These are phyloP conservation scores for Grosmannia penicillata DNA, from an alignment of 2,329 filamentous ascomycete species.

Conservation along the genomic window DNA sequence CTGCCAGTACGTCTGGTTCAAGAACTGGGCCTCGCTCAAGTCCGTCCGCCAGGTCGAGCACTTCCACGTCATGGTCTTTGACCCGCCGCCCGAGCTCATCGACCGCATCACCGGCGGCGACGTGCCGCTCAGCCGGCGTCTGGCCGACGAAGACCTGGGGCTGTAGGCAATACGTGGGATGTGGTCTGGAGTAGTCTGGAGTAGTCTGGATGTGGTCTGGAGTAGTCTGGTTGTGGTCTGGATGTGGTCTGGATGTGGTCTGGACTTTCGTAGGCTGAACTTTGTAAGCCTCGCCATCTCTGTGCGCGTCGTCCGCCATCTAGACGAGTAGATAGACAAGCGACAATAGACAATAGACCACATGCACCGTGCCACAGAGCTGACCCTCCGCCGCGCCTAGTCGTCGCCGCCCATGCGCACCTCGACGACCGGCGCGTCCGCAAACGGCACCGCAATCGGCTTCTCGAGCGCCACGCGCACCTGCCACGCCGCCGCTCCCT, in stretches of 20 bases:
- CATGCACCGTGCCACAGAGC: too few species aligned
- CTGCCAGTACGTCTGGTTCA: constrained; percentile 55
- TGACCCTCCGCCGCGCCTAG: too few species aligned
- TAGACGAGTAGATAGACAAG: too few species aligned
- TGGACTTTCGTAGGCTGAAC: too few species aligned
- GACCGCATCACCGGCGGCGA: constrained; percentile 59
- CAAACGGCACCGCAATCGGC: constrained; percentile 57
- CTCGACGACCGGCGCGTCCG: constrained; percentile 57
- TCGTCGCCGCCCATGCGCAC: constrained; percentile 18
- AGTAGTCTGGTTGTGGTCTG: too few species aligned
- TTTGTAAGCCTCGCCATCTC: too few species aligned
- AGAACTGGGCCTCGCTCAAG: constrained; percentile 78
- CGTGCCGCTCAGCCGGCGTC: constrained; percentile 43
- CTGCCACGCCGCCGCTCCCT: constrained; percentile 26
- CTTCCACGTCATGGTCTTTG: constrained; percentile 83
- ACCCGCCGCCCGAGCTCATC: constrained; percentile 57
- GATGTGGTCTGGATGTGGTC: too few species aligned
- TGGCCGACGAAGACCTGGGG: constrained; percentile 7
- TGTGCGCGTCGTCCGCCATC: too few species aligned
- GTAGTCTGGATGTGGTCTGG: too few species aligned
- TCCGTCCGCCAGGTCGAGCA: constrained; percentile 80
- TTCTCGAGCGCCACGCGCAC: constrained; percentile 53
- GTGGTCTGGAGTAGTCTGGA: too few species aligned
- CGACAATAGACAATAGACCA: too few species aligned
- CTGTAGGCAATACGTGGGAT: neutral